phyloP scores from a whole-genome alignment of 768 basidiomycete genomes.

The Cystofilobasidium ferigula region DNA sequence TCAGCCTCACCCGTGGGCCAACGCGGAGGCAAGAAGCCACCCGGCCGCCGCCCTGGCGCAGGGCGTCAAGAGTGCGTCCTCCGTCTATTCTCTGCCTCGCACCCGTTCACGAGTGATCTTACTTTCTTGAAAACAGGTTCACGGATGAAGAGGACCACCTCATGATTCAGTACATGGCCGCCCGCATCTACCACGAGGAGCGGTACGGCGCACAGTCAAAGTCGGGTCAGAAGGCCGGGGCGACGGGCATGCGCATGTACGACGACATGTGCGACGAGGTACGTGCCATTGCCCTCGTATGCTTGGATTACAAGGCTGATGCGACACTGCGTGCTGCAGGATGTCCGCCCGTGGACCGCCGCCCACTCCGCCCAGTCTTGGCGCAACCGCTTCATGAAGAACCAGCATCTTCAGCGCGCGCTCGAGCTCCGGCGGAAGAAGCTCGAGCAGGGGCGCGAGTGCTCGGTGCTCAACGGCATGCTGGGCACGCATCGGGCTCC shows the following conservation, averaged over 20 bases:
- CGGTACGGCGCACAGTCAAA: conserved; percentile 40
- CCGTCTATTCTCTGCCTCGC: neutral
- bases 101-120: neutral
- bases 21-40: no score
- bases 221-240: conserved; percentile 49
- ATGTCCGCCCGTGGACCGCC: neutral
- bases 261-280: conserved; percentile 9
- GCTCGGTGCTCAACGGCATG: neutral
- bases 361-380: neutral
- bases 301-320: neutral
- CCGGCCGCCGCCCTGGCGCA: neutral
- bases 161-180: conserved; percentile 72
- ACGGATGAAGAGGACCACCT: conserved; percentile 37
- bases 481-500: neutral
- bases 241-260: conserved; percentile 60
- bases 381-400: conserved; percentile 2
- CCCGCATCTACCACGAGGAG: conserved; percentile 53
- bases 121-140: neutral
- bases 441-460: neutral
- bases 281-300: neutral
- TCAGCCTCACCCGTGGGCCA: no score
- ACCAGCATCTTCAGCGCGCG: neutral
- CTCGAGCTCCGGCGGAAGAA: neutral
- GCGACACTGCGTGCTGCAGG: no score
- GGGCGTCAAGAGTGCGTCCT: neutral